Percentiles rank a stretch among this genome's conserved stretches.
phyloP scores from a whole-genome alignment of 805 yeast genomes.

The Yueomyces sinensis region DNA sequence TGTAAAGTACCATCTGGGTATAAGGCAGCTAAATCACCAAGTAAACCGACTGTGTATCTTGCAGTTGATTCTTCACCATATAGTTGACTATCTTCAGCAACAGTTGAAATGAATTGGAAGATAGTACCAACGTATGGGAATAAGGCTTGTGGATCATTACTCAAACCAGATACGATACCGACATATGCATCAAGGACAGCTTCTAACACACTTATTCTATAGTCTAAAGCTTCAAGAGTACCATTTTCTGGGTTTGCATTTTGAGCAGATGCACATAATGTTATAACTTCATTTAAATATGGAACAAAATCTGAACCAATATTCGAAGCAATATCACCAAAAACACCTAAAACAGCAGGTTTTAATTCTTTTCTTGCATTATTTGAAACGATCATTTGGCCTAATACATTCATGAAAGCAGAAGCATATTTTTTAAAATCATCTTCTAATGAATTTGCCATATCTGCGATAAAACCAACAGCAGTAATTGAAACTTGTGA shows the following conservation, averaged over 20 bases:
- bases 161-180: constrained; percentile 87
- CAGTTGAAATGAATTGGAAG: constrained; percentile 49
- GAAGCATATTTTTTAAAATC: constrained; percentile 62
- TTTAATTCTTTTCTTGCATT: constrained; percentile 68
- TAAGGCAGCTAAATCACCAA: constrained; percentile 89
- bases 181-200: constrained; percentile 92
- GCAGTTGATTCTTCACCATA: constrained; percentile 55
- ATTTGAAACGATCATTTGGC: constrained; percentile 52
- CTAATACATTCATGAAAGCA: constrained; percentile 73
- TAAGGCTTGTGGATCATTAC: constrained; percentile 50
- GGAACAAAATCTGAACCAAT: constrained; percentile 67
- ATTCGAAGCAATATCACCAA: constrained; percentile 90
- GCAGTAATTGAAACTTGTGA: constrained; percentile 80
- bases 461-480: constrained; percentile 89
- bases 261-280: constrained; percentile 57
- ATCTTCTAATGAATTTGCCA: constrained; percentile 75
- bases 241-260: constrained; percentile 49
- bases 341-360: constrained; percentile 81
- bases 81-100: constrained; percentile 49
- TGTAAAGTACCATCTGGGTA: constrained; percentile 66
- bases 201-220: constrained; percentile 58
- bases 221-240: constrained; percentile 65
- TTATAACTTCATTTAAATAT: constrained; percentile 69
- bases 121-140: constrained; percentile 55
- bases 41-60: constrained; percentile 75